These are phyloP conservation scores for Pythium dissotocum DNA, from an alignment of 352 stramenopile genomes.

Conservation along the genomic window DNA sequence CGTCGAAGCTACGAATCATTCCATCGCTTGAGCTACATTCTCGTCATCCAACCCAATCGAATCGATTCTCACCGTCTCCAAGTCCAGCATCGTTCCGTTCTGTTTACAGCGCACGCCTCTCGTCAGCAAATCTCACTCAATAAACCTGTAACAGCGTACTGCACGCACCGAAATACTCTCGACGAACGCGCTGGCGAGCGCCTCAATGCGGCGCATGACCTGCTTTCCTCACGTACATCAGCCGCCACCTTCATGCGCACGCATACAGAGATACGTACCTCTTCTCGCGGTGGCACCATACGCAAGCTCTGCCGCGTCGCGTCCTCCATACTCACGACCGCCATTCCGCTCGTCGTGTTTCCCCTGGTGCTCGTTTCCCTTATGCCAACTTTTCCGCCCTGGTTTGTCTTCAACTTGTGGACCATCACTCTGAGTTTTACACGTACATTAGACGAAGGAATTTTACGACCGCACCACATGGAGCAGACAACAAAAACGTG, in stretches of 20 bases:
- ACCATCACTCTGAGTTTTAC: constrained; percentile 30
- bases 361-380: constrained; percentile 12
- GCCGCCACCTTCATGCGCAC: not conserved
- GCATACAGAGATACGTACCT: constrained; percentile 29
- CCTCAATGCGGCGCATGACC: constrained; percentile 65
- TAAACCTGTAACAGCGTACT: not conserved
- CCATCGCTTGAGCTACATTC: not conserved
- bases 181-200: constrained; percentile 57
- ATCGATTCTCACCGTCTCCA: constrained; percentile 51
- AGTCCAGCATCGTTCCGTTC: constrained; percentile 47
- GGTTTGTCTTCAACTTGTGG: constrained; percentile 42
- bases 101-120: constrained; percentile 14
- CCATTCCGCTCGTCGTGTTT: not conserved
- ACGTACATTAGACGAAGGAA: constrained; percentile 30
- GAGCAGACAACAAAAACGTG: not conserved
- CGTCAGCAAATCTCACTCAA: not conserved
- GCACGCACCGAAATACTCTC: constrained; percentile 42
- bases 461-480: constrained; percentile 21
- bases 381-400: constrained; percentile 5
- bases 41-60: not conserved
- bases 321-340: not conserved
- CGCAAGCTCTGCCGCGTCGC: constrained; percentile 11
- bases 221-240: constrained; percentile 14
- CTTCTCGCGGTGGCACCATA: constrained; percentile 35
- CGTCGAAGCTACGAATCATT: constrained; percentile 50